Percentiles rank a stretch among this genome's conserved stretches.
Evolutionary conservation across 2,329 filamentous ascomycete species (phyloP).

Genomic region (Fusarium neocosmosporiellum): DNA sequence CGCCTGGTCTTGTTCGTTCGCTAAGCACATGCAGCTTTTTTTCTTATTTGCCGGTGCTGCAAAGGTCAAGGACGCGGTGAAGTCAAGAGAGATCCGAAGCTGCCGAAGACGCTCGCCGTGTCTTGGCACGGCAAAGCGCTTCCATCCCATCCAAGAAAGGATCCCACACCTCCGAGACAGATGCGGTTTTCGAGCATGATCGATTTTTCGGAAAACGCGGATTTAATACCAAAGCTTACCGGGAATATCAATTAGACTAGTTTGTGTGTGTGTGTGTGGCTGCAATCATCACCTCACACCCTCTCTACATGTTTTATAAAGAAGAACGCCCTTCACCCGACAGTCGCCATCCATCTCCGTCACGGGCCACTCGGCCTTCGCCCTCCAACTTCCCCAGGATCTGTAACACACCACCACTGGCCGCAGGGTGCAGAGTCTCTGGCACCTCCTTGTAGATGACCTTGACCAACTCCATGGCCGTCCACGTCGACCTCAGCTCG

Average conservation of each 20-base stretch:
- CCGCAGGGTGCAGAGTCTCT: conserved; percentile 78
- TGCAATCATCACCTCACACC: neutral
- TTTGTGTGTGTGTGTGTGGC: neutral
- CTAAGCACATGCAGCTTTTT: conserved; percentile 3
- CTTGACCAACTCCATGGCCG: conserved; percentile 85
- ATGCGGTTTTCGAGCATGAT: neutral
- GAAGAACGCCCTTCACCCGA: conserved; percentile 35
- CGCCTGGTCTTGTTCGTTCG: neutral
- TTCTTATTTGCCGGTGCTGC: neutral
- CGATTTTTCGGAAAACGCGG: neutral
- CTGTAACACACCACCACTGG: conserved; percentile 79
- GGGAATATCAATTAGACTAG: neutral
- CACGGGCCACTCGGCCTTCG: conserved; percentile 73
- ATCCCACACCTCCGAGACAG: neutral
- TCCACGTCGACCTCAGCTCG: conserved; percentile 61
- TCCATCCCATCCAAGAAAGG: neutral
- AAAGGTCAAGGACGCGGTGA: neutral
- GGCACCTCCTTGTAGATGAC: conserved; percentile 86
- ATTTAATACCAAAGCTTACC: neutral
- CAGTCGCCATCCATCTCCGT: conserved; percentile 47
- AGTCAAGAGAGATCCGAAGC: conserved; percentile 9
- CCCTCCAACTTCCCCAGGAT: conserved; percentile 81
- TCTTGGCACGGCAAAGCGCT: conserved; percentile 18
- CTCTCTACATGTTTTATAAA: conserved; percentile 22
- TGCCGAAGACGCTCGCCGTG: conserved; percentile 10